Evolutionary conservation across 805 yeast genomes (phyloP).

Genomic region (Debaryomyces maramus): DNA sequence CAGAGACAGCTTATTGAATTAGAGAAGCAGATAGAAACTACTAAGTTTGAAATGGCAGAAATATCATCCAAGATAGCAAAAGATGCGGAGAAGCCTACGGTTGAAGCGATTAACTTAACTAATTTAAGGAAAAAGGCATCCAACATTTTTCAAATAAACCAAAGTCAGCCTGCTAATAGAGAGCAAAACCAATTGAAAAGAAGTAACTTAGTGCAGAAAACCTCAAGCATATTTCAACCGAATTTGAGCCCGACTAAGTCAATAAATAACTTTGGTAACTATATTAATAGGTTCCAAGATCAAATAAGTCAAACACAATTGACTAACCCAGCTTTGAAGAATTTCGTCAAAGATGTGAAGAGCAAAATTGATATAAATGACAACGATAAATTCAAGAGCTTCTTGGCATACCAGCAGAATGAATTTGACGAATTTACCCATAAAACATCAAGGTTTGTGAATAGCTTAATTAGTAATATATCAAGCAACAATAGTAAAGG

Average conservation of each 20-base stretch:
- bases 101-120: conserved; percentile 9
- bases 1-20: conserved; percentile 54
- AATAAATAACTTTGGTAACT: conserved; percentile 9
- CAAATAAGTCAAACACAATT: conserved; percentile 7
- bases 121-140: conserved; percentile 22
- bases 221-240: conserved; percentile 19
- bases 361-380: conserved; percentile 2
- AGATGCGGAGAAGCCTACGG: conserved; percentile 1
- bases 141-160: conserved; percentile 13
- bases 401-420: conserved; percentile 18
- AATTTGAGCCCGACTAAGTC: background rate
- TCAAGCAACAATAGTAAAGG: conserved; percentile 23
- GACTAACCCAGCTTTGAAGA: background rate
- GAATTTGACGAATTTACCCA: conserved; percentile 25
- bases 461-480: conserved; percentile 21
- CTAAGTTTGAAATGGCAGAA: conserved; percentile 37
- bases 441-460: conserved; percentile 24
- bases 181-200: background rate
- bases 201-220: conserved; percentile 15
- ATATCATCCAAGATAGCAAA: conserved; percentile 23
- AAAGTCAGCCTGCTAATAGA: background rate
- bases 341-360: conserved; percentile 3
- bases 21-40: conserved; percentile 36
- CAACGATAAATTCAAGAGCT: conserved; percentile 15
- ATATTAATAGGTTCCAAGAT: conserved; percentile 9